Evolutionary conservation across 2,329 filamentous ascomycete genomes (phyloP).

Genomic region (Amphichorda felina): DNA sequence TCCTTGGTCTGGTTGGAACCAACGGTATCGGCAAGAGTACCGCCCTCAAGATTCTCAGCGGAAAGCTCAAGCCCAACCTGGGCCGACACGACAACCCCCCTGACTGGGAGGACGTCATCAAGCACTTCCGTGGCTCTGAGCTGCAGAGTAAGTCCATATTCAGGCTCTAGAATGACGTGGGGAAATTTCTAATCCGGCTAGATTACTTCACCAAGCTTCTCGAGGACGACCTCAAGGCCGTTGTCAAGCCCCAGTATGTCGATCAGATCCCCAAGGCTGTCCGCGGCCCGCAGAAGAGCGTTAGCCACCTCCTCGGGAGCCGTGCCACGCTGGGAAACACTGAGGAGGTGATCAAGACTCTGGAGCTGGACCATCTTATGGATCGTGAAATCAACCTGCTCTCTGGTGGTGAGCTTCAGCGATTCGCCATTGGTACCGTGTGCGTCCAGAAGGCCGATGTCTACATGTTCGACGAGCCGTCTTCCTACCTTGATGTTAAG

Average conservation of each 20-base stretch:
- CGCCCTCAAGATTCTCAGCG: slow-evolving; percentile 96
- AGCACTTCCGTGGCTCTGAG: slow-evolving; percentile 95
- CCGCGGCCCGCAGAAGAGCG: slow-evolving; percentile 67
- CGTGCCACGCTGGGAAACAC: slow-evolving; percentile 69
- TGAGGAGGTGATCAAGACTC: slow-evolving; percentile 67
- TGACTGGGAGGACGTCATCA: slow-evolving; percentile 98
- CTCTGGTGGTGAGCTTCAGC: slow-evolving; percentile 95
- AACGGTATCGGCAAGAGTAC: slow-evolving; percentile 99
- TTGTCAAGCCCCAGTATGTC: slow-evolving; percentile 98
- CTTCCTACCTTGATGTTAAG: slow-evolving; percentile 98
- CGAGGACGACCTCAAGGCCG: slow-evolving; percentile 92
- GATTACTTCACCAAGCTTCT: slow-evolving; percentile 99
- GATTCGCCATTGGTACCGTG: slow-evolving; percentile 92
- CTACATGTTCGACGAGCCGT: slow-evolving; percentile 99
- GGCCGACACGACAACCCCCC: slow-evolving; percentile 92
- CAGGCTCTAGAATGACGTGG: too few relatives aligned
- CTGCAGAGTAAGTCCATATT: slow-evolving; percentile 70
- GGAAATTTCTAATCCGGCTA: slow-evolving; percentile 10
- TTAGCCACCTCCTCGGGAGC: slow-evolving; percentile 65
- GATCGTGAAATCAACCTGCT: slow-evolving; percentile 84
- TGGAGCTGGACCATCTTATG: slow-evolving; percentile 81
- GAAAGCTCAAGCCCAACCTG: slow-evolving; percentile 96
- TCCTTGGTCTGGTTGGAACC: slow-evolving; percentile 91
- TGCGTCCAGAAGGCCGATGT: slow-evolving; percentile 95
- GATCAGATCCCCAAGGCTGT: slow-evolving; percentile 95